These are phyloP conservation scores for Glycine latifolia DNA, from an alignment of 306 rosid genomes.

Conservation along the genomic window DNA sequence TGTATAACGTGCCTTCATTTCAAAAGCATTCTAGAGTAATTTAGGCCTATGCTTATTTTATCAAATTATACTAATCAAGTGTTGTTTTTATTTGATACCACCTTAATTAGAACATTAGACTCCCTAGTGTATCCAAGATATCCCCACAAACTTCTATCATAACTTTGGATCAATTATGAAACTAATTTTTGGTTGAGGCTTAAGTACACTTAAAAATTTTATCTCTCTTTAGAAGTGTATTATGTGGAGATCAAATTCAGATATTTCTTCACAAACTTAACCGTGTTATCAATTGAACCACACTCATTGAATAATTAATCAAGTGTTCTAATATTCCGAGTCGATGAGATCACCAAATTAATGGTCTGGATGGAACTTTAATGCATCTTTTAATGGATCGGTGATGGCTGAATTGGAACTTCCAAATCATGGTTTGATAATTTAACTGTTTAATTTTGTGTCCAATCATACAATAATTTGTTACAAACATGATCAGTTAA, in stretches of 20 bases:
- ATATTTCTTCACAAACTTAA: no score
- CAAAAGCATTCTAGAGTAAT: background rate
- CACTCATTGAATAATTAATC: background rate
- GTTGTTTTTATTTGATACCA: no score
- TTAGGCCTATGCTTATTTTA: background rate
- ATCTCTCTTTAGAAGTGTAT: no score
- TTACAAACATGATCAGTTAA: background rate
- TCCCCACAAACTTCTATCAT: no score
- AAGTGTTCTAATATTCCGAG: background rate
- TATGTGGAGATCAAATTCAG: no score
- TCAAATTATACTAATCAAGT: no score
- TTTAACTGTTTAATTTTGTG: background rate
- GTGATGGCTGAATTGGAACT: background rate
- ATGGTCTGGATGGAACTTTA: background rate
- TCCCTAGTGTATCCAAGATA: no score
- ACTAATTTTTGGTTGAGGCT: no score
- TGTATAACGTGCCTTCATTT: background rate
- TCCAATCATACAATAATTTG: conserved; percentile 6
- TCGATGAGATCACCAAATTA: background rate
- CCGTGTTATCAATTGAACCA: no score
- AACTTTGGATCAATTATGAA: no score
- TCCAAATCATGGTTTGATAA: background rate
- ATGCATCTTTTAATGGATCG: background rate
- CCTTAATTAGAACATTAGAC: no score
- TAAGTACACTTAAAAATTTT: no score